Evolutionary conservation across 108 stramenopile species (phyloP), one percentile per base, ranked within the genome.

Genomic region (Skeletonema grethae): DNA sequence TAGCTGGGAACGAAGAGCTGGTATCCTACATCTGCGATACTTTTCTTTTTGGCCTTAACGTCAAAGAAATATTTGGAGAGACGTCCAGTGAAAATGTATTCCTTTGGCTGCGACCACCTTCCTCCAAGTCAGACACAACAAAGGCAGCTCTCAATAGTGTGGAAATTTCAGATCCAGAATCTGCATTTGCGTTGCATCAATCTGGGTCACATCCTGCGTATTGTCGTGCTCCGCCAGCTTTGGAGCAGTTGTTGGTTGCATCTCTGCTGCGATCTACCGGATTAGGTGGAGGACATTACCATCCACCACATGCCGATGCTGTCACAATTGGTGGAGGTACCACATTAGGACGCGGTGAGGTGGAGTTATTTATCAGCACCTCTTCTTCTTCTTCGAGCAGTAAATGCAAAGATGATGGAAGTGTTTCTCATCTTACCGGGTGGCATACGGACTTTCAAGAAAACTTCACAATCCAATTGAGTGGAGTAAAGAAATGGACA

Each of bases 391-490:
- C 60, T 32, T 61, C 60, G 16, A 36, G 38, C 16, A 61, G 60
- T 24, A 36, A 16, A 18, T 16, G 15, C 36, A 53, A 73, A 15
- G 29, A 62, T 3, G 48, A 61, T 16, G 32, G 36, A 16, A 67
- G n/a, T 9, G 57, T 1, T 12, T 34, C 32, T 34, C 87, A 91
- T 61, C 43, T 82, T 3, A 96, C 95, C 6, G 85, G 86, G 22
- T 95, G 91, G 85, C 97, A 97, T 57, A 89, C 75, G 46, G 97
- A 97, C 65, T 97, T 97, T 73, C 97, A 97, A 79, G 94, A 97
- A 69, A 97, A 97, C 66, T 95, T 97, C 63, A 97, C 97, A 24
- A 77, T 97, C 50, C 95, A 96, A 72, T 61, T 97, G 32, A 80
- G 80, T 18, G 97, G 97, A 22, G 36, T 57, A 12, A 97, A 97